Percentiles rank a stretch among this genome's conserved stretches.
Conservation (phyloP, 495 filamentous ascomycete genomes). For the Aspergillus bridgeri region DNA sequence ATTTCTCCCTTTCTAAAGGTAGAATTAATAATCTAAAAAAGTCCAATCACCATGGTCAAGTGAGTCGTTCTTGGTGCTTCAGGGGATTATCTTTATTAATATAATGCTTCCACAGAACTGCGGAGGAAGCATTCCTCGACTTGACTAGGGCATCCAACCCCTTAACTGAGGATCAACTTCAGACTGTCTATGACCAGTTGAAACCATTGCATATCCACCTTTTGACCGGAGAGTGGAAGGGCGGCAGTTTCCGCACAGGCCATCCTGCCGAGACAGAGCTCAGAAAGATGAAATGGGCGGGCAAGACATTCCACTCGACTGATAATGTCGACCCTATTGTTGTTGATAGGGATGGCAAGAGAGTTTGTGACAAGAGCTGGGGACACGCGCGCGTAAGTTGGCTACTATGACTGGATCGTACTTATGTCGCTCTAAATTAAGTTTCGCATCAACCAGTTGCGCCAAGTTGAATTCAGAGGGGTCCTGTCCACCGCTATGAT, state of each 20-base stretch:
- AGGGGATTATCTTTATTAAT: too few species aligned
- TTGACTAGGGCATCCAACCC: too few species aligned
- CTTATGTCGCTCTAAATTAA: too few species aligned
- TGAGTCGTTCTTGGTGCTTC: too few species aligned
- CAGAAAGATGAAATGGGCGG: conserved; percentile 22
- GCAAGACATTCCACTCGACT: conserved; percentile 16
- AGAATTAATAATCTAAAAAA: too few species aligned
- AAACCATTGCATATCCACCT: conserved; percentile 18
- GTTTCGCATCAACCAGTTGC: too few species aligned
- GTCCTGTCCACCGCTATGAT: conserved; percentile 27
- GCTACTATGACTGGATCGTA: too few species aligned
- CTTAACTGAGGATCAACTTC: too few species aligned
- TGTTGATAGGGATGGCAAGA: conserved; percentile 18
- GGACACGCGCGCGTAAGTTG: conserved; percentile 18
- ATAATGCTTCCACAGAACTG: too few species aligned
- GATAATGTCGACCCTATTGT: conserved; percentile 25
- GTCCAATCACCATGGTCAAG: too few species aligned
- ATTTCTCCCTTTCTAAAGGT: too few species aligned
- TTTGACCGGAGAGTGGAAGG: conserved; percentile 26
- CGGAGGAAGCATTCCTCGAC: too few species aligned
- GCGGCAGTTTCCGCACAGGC: conserved; percentile 20
- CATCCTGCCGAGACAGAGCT: conserved; percentile 20
- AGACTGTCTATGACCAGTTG: conserved; percentile 16
- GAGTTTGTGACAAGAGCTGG: conserved; percentile 18
- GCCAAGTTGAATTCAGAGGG: conserved; percentile 23